phyloP scores from a whole-genome alignment of 2,329 filamentous ascomycete species.

The Simplicillium sp. region DNA sequence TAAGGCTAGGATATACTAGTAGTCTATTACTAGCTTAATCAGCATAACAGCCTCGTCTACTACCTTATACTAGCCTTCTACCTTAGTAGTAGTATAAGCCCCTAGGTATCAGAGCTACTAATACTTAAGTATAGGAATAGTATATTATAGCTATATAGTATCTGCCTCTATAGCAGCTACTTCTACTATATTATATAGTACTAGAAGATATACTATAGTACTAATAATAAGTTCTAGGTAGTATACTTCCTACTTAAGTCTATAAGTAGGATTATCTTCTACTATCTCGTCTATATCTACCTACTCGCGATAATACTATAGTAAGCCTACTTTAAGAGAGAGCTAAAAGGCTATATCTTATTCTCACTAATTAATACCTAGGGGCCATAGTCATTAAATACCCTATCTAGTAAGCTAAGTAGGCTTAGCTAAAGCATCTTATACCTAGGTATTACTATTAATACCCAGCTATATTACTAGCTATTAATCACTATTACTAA shows the following conservation, averaged over 20 bases:
- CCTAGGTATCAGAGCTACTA: neutral
- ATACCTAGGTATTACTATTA: neutral
- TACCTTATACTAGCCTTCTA: neutral
- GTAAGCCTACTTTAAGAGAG: neutral
- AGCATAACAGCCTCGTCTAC: neutral
- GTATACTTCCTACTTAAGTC: neutral
- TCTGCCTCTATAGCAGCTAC: neutral
- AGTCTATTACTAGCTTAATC: neutral
- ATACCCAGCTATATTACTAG: neutral
- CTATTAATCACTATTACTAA: neutral
- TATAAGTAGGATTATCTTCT: neutral
- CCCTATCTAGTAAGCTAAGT: neutral
- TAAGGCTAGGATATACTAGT: neutral
- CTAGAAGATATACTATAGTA: neutral
- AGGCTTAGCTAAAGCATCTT: neutral
- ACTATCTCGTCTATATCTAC: neutral
- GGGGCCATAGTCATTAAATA: neutral
- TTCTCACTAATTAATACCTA: neutral
- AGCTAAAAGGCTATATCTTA: neutral
- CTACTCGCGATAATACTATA: neutral
- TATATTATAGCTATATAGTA: neutral
- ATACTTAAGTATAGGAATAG: neutral
- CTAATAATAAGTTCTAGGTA: neutral
- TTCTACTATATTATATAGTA: neutral
- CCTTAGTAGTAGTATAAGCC: neutral